Evolutionary conservation across 495 filamentous ascomycete species (phyloP), one percentile per base, ranked within the genome.

Genomic region (Xylaria bambusicola): DNA sequence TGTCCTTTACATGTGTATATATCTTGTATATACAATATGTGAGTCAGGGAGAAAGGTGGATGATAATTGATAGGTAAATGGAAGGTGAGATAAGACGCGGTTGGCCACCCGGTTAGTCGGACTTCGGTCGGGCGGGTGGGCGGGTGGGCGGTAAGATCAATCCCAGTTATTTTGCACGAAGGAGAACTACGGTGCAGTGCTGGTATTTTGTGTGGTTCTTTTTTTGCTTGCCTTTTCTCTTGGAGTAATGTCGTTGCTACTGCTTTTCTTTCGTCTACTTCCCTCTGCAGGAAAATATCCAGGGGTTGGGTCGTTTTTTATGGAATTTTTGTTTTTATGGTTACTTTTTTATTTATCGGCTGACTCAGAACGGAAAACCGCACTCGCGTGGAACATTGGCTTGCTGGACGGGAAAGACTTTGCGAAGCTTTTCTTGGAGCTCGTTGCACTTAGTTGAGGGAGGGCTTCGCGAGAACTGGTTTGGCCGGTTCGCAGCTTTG

Each of bases 41-140:
- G 29, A 33, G 29, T 33, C 29, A 5, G 29, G 5, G 29, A 10
- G 29, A 5, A 10, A 33, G 29, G 10, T 10, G 29, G 5, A 33
- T 5, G 29, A 10, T 33, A 33, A 33, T 10, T 33, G 29, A 18
- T 17, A 44, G 13, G 10, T 21, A 18, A 44, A 33, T 29, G 31
- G 12, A 38, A 54, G 52, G 52, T 54, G 52, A 54, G 38, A 33
- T 5, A 33, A 54, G 23, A 36, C 24, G 52, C 52, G 52, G 52
- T 44, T 54, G 44, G 36, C 52, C 36, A 54, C 36, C 33, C 40
- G 52, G 52, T 53, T 27, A 29, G 50, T 54, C 52, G 52, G 52
- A n/a, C n/a, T 38, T 54, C 52, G 36, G 38, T 54, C 52, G 52
- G 52, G 24, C 52, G 52, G 52, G 38, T 38, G 52, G 52, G 31